Evolutionary conservation across 257 asterid species (phyloP).

Genomic region (Solanum clarkiae): DNA sequence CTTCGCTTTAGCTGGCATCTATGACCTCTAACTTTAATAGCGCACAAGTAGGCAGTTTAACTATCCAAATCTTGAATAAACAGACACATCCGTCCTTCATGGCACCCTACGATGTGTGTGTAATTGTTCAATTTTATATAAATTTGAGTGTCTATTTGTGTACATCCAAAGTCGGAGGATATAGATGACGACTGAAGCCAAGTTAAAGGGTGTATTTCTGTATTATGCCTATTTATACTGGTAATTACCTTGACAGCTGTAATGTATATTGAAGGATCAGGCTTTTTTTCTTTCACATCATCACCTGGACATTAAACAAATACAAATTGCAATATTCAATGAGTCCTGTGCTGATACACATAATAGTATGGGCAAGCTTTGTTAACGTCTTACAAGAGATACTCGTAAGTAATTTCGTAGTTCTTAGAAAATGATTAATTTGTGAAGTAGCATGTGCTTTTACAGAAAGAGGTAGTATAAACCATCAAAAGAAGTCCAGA

Average conservation of each 20-base stretch:
- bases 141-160: too few relatives aligned
- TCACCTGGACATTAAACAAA: constrained; percentile 42
- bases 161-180: too few relatives aligned
- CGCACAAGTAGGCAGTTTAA: too few relatives aligned
- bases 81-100: too few relatives aligned
- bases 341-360: not conserved
- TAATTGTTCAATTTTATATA: too few relatives aligned
- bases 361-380: not conserved
- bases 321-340: not conserved
- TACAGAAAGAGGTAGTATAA: not conserved
- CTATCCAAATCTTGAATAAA: too few relatives aligned
- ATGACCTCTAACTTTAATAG: too few relatives aligned
- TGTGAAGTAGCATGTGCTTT: not conserved
- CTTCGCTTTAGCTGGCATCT: too few relatives aligned
- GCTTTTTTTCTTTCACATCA: constrained; percentile 91
- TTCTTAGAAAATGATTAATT: not conserved
- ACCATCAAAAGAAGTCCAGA: not conserved
- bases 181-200: too few relatives aligned
- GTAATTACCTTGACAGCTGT: constrained; percentile 68
- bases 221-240: too few relatives aligned
- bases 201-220: too few relatives aligned
- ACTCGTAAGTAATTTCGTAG: not conserved
- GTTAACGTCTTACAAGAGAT: not conserved
- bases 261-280: constrained; percentile 74
- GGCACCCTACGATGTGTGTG: too few relatives aligned